Conservation (phyloP, 208 protist genomes). For the Wallacemonas sp. region DNA sequence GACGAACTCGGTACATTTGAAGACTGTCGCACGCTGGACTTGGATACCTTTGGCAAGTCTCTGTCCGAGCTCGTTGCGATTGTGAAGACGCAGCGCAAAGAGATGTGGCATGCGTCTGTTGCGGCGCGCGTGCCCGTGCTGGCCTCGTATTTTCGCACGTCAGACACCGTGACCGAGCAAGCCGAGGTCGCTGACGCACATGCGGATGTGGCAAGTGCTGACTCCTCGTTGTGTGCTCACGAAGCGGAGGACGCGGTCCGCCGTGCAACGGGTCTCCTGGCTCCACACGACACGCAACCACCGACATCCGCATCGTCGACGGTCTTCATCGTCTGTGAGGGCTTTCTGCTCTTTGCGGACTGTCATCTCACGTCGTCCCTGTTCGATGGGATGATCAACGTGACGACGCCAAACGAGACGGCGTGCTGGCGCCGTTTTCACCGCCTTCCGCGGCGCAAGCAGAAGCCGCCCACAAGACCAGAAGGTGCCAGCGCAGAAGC, state of each 20-base stretch:
- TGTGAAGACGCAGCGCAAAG: not conserved
- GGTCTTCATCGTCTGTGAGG: constrained; percentile 63
- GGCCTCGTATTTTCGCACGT: constrained; percentile 1
- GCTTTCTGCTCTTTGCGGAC: constrained; percentile 43
- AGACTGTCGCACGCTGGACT: constrained; percentile 50
- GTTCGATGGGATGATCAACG: constrained; percentile 41
- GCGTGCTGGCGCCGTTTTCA: constrained; percentile 61
- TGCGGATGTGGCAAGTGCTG: not conserved
- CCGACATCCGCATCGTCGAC: too few relatives aligned
- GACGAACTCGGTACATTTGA: constrained; percentile 53
- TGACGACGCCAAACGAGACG: constrained; percentile 46
- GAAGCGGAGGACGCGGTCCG: constrained; percentile 33
- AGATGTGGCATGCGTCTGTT: not conserved
- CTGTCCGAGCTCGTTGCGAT: constrained; percentile 16
- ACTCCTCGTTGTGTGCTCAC: constrained; percentile 43
- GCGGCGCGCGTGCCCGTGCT: constrained; percentile 11
- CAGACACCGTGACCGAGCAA: not conserved
- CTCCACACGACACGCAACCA: too few relatives aligned
- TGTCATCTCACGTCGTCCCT: constrained; percentile 5
- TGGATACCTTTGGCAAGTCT: constrained; percentile 14
- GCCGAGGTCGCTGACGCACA: not conserved
- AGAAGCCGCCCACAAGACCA: not conserved
- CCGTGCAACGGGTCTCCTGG: not conserved
- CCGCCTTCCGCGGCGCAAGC: constrained; percentile 43
- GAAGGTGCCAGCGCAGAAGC: not conserved